Base-by-base conservation (phyloP, 768 basidiomycete genomes). In the Hericium erinaceus region DNA sequence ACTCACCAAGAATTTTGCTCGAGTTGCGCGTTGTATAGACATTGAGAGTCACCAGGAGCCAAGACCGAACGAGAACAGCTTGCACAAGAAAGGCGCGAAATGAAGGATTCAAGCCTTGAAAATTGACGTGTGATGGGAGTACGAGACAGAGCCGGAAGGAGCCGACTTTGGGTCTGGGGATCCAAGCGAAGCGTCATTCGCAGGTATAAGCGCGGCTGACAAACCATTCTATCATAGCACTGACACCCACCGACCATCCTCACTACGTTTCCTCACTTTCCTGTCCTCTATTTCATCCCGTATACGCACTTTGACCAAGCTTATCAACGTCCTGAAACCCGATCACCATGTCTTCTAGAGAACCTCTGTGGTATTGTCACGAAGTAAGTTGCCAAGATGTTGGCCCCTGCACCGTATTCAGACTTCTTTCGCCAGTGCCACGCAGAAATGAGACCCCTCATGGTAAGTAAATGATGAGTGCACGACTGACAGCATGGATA, bases 361-460 rank as follows among this genome's bases (percentile, higher is more conserved):
- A 87, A 61, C 83, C 87, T 4, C 67, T 89, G 64, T 92, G 89
- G 89, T 90, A 74, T 64, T 91, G 89, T 62, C 87, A 91, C 66
- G 75, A 88, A 73, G 88, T 84, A 46, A 15, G 71, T 66, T 3
- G 33, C 37, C 13, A 22, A 22, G 8, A n/a, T 38, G n/a, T 28
- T 60, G 39, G 55, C 11, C 16, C 8, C 5, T 40, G 20, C 22
- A 49, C 51, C 50, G 52, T 16, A 22, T 18, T 60, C 12, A 48
- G 26, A 26, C 26, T 26, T 57, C 50, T 33, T 33, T 37, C 48
- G 58, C 13, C 66, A 94, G 92, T 95, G 93, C 67, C 79, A 84
- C 68, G 83, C 88, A 55, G 90, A 95, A 72, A 94, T 91, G 90
- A 75, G 86, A 54, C 91, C 92, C 1, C 73, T 93, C 49, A 91